Conservation (phyloP, 2,329 filamentous ascomycete species). For the Xylaria sp. region DNA sequence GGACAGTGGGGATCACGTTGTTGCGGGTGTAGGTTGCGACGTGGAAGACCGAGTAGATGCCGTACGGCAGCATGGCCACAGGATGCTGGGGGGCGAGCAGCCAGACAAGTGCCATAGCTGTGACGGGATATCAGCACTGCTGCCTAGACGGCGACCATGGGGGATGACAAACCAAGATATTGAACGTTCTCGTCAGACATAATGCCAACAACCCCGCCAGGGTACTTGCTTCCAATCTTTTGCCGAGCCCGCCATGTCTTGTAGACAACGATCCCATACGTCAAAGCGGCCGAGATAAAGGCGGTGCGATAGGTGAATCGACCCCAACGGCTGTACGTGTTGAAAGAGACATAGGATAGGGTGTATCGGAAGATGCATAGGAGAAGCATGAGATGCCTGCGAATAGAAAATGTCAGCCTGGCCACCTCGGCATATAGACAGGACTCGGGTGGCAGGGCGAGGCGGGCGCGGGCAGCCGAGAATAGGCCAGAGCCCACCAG, state of each 20-base stretch:
- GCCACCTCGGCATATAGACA: constrained; percentile 2
- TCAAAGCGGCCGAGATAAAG: constrained; percentile 85
- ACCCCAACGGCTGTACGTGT: constrained; percentile 78
- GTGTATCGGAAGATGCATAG: constrained; percentile 80
- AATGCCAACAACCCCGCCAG: constrained; percentile 64
- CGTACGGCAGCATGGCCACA: constrained; percentile 89
- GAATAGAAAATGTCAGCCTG: constrained; percentile 4
- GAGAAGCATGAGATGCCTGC: constrained; percentile 83
- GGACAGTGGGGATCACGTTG: constrained; percentile 86
- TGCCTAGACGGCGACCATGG: constrained; percentile 10
- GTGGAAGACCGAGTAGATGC: constrained; percentile 98
- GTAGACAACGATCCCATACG: constrained; percentile 98
- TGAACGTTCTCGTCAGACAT: constrained; percentile 94
- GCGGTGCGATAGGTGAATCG: constrained; percentile 85
- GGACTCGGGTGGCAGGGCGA: neutral
- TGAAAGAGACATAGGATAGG: constrained; percentile 86
- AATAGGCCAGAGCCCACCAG: constrained; percentile 6
- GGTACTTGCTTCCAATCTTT: constrained; percentile 69
- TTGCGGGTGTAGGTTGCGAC: constrained; percentile 94
- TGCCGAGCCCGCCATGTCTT: constrained; percentile 90
- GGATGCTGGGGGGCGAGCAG: constrained; percentile 88
- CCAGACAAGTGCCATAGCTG: constrained; percentile 91
- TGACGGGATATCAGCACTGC: constrained; percentile 8
- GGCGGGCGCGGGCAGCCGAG: neutral
- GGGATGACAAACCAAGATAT: constrained; percentile 75